A percentile compares a stretch with the other conserved stretches of the same genome.
Conservation (phyloP, 2,329 filamentous ascomycete genomes). For the Colletotrichum sp. region DNA sequence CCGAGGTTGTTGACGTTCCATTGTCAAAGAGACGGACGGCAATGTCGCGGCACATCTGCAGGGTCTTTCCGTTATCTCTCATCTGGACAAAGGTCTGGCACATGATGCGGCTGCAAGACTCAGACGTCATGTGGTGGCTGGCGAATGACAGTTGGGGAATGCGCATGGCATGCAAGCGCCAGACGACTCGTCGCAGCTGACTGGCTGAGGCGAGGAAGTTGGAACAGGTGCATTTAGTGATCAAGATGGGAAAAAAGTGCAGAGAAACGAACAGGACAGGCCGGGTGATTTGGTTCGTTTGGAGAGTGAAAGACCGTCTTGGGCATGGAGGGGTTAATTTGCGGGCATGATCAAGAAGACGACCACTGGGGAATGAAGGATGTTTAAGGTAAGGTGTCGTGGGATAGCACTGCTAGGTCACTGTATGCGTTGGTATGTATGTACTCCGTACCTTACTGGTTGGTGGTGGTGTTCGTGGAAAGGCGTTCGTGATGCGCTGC, state of each 20-base stretch:
- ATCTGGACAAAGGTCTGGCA: conserved; percentile 9
- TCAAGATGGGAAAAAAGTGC: not conserved
- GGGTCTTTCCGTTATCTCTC: not conserved
- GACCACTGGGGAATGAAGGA: not conserved
- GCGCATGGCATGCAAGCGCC: not conserved
- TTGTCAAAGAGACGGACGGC: not conserved
- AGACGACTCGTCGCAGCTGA: not conserved
- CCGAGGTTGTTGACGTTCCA: not conserved
- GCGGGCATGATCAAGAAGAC: not conserved
- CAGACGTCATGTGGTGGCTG: conserved; percentile 16
- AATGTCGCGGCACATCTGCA: not conserved
- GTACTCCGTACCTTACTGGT: not conserved
- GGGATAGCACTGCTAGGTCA: not conserved
- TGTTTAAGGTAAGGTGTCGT: not conserved
- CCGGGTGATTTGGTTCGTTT: conserved; percentile 9
- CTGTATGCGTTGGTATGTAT: not conserved
- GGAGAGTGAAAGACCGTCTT: not conserved
- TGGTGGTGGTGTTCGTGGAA: not conserved
- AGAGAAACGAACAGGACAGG: not conserved
- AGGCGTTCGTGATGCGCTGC: not conserved
- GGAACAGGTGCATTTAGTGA: not conserved
- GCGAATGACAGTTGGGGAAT: conserved; percentile 3
- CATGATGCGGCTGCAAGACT: conserved; percentile 18
- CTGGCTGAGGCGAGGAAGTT: not conserved
- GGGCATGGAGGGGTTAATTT: not conserved